Conservation (phyloP, 805 yeast species). For the Saturnispora quitensis region DNA sequence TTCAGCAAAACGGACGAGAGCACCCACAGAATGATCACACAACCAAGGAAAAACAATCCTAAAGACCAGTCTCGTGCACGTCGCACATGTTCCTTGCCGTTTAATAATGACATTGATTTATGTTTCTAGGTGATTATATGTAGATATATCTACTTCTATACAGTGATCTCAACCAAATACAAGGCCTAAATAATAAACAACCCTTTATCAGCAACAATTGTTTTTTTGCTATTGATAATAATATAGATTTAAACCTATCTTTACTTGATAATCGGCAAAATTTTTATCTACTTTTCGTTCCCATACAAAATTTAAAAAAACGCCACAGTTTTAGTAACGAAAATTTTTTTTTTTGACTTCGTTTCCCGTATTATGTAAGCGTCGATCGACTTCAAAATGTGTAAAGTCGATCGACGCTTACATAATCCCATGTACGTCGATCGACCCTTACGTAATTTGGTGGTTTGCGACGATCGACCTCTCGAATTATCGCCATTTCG, state of each 20-base stretch:
- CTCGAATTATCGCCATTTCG: neutral
- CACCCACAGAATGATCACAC: slow-evolving; percentile 87
- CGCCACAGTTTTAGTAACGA: neutral
- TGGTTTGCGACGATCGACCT: neutral
- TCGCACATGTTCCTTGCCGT: neutral
- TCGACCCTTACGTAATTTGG: neutral
- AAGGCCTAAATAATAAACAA: neutral
- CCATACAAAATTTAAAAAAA: neutral
- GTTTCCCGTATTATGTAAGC: neutral
- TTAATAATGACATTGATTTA: neutral
- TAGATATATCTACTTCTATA: neutral
- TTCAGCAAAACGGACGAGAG: slow-evolving; percentile 79
- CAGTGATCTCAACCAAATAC: neutral
- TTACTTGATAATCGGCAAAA: neutral
- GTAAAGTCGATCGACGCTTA: neutral
- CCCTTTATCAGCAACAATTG: neutral
- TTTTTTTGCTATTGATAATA: neutral
- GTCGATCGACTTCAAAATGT: neutral
- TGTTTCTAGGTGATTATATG: neutral
- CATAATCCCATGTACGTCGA: no score
- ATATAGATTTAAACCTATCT: neutral
- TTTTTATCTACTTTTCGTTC: neutral
- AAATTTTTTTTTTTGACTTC: neutral
- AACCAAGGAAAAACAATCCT: slow-evolving; percentile 62
- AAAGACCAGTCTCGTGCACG: slow-evolving; percentile 49